Conservation (phyloP, 2,329 filamentous ascomycete species). For the Talaromyces sp. region DNA sequence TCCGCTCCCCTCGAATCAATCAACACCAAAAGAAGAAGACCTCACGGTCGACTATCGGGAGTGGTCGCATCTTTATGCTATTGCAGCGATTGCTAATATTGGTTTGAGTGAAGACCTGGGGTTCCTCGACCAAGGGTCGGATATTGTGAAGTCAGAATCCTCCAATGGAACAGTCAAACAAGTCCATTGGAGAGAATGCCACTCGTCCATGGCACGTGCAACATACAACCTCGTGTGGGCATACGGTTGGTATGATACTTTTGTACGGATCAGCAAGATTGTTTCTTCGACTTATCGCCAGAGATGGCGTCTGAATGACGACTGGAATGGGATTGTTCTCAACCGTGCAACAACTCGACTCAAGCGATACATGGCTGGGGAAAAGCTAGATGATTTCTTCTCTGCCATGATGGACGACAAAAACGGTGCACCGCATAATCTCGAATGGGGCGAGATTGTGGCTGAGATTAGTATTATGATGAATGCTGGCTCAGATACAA, state of each 20-base stretch:
- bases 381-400: background rate
- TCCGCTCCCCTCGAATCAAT: too few relatives aligned
- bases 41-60: too few relatives aligned
- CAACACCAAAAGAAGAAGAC: too few relatives aligned
- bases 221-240: background rate
- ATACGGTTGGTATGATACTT: background rate
- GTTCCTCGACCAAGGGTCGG: too few relatives aligned
- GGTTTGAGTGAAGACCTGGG: too few relatives aligned
- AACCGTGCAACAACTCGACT: background rate
- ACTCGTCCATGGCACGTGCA: too few relatives aligned
- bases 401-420: background rate
- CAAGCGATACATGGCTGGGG: background rate
- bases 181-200: too few relatives aligned
- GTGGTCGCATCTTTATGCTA: too few relatives aligned
- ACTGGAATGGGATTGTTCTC: background rate
- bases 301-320: background rate
- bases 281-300: background rate
- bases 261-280: background rate
- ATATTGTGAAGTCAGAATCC: too few relatives aligned
- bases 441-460: slow-evolving; percentile 45
- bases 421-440: background rate
- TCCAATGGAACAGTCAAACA: too few relatives aligned
- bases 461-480: slow-evolving; percentile 43
- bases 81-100: too few relatives aligned
- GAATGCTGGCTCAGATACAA: slow-evolving; percentile 49